Conservation (phyloP, 169 alveolate genomes). For the Eimeria praecox region DNA sequence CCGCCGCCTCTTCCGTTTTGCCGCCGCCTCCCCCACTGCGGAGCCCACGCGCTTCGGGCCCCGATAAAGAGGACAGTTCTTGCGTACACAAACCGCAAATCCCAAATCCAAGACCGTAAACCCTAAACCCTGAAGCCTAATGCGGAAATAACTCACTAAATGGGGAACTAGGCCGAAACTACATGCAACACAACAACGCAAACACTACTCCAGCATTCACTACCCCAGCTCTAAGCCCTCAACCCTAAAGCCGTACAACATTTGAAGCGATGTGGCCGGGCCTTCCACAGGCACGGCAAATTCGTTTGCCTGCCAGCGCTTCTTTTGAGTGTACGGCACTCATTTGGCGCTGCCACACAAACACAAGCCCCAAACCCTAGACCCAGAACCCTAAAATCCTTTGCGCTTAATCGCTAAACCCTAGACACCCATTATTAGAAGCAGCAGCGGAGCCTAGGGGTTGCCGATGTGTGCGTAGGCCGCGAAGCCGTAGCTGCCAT, state of each 20-base stretch:
- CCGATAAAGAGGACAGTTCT: conserved; percentile 83
- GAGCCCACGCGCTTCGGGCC: conserved; percentile 82
- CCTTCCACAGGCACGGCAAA: conserved; percentile 92
- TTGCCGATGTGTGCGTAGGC: background rate
- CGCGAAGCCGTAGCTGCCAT: background rate
- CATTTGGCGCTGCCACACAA: conserved; percentile 33
- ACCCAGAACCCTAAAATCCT: background rate
- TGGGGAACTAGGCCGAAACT: background rate
- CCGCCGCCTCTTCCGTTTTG: conserved; percentile 60
- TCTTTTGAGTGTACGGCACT: conserved; percentile 76
- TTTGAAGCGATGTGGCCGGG: conserved; percentile 93
- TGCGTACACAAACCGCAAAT: background rate
- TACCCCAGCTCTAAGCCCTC: background rate
- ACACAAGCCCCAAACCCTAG: background rate
- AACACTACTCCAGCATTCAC: background rate
- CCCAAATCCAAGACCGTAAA: background rate
- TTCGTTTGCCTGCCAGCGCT: conserved; percentile 86
- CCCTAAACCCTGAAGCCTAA: background rate
- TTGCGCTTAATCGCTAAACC: background rate
- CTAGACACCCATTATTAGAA: background rate
- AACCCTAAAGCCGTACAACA: conserved; percentile 85
- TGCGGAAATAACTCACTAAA: background rate
- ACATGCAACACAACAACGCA: background rate
- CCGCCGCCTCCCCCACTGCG: conserved; percentile 44
- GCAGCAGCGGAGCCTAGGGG: background rate